A percentile compares a stretch with the other conserved stretches of the same genome.
Evolutionary conservation across 1,284 basidiomycete species (phyloP).

Genomic region (Cutaneotrichosporon arboriforme): DNA sequence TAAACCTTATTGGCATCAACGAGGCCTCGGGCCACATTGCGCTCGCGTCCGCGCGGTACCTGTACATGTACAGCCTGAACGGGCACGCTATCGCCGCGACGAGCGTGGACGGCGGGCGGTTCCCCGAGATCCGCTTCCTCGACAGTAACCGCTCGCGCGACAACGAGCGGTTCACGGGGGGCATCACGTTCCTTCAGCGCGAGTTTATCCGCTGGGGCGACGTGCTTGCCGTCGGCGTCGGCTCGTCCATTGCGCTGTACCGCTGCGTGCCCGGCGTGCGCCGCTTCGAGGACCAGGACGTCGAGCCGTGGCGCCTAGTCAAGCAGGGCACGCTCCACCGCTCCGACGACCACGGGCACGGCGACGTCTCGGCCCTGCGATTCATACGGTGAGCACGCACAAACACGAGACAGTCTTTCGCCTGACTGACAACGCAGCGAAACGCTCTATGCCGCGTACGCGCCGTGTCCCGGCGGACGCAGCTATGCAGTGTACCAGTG

Average conservation of each 20-base stretch:
- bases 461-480: slow-evolving; percentile 9
- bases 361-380: slow-evolving; percentile 29
- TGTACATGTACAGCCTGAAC: slow-evolving; percentile 47
- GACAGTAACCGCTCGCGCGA: neutral
- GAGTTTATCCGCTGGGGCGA: slow-evolving; percentile 41
- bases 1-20: slow-evolving; percentile 71
- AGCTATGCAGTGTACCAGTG: slow-evolving; percentile 44
- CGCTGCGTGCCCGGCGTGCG: slow-evolving; percentile 34
- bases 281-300: slow-evolving; percentile 25
- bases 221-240: slow-evolving; percentile 41
- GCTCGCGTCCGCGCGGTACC: slow-evolving; percentile 30
- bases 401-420: neutral
- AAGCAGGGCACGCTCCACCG: slow-evolving; percentile 35
- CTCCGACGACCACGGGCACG: slow-evolving; percentile 27
- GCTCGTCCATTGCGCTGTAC: slow-evolving; percentile 30
- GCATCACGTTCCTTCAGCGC: slow-evolving; percentile 41
- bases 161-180: slow-evolving; percentile 32
- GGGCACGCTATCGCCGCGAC: slow-evolving; percentile 44
- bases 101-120: slow-evolving; percentile 19
- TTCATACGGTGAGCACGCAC: slow-evolving; percentile 38
- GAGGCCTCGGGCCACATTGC: slow-evolving; percentile 65
- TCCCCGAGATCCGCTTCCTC: slow-evolving; percentile 15
- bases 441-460: slow-evolving; percentile 43
- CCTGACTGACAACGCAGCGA: slow-evolving; percentile 31
- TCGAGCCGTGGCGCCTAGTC: slow-evolving; percentile 39